These are phyloP conservation scores for Plasmodium billcollinsi DNA, from an alignment of 169 alveolate genomes.

Conservation along the genomic window DNA sequence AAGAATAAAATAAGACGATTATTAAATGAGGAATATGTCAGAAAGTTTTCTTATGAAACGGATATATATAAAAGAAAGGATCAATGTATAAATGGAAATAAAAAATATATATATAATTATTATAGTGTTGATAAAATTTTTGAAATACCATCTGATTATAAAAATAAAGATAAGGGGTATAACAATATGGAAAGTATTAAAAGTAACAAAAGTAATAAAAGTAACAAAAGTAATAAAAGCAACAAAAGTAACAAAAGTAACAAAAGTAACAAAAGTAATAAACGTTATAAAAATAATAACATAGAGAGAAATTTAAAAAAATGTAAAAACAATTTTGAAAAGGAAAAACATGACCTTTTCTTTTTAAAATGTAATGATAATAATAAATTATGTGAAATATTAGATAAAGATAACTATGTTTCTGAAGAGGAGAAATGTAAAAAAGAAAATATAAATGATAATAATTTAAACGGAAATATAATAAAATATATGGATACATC, in stretches of 20 bases:
- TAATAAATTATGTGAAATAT: slow-evolving; percentile 9
- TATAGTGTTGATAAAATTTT: no score
- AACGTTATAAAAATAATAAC: background rate
- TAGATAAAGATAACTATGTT: background rate
- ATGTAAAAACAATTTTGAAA: background rate
- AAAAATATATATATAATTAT: background rate
- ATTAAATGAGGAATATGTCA: background rate
- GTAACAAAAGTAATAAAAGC: background rate
- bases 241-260: background rate
- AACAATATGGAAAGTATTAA: background rate
- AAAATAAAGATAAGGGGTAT: background rate
- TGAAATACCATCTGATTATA: no score
- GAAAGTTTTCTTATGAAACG: background rate
- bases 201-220: background rate
- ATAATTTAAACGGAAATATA: slow-evolving; percentile 8
- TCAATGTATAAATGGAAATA: background rate
- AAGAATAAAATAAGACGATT: background rate
- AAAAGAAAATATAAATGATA: background rate
- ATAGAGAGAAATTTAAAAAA: background rate
- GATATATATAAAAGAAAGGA: background rate
- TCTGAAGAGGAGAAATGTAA: background rate
- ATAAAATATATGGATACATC: slow-evolving; percentile 13
- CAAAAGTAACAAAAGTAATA: background rate
- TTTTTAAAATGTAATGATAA: background rate
- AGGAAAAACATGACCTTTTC: background rate